Conservation (phyloP, 768 basidiomycete genomes). For the Cubamyces sp. region DNA sequence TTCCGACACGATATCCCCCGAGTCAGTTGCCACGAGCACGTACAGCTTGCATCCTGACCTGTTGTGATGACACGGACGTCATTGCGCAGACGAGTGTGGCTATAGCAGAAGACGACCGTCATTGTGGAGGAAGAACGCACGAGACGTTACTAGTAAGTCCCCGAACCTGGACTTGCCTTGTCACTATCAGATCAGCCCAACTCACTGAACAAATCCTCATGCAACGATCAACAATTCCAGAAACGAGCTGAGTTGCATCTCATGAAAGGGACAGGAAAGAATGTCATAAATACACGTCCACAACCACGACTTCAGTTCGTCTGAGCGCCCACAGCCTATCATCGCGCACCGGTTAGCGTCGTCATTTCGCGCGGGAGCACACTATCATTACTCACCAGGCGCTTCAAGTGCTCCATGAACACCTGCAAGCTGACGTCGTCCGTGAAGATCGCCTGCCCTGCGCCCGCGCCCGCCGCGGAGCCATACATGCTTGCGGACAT, state of each 20-base stretch:
- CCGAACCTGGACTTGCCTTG: too few species aligned
- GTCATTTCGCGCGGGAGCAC: background rate
- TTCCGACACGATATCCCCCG: background rate
- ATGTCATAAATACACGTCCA: slow-evolving; percentile 21
- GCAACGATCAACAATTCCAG: background rate
- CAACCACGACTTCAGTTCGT: slow-evolving; percentile 47
- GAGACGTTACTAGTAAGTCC: too few species aligned
- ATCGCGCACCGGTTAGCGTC: background rate
- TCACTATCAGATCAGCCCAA: too few species aligned
- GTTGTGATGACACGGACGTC: too few species aligned
- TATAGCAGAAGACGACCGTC: too few species aligned
- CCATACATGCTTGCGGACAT: slow-evolving; percentile 93
- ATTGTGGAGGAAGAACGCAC: too few species aligned
- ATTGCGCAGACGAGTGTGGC: too few species aligned
- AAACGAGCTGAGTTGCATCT: slow-evolving; percentile 2
- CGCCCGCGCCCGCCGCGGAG: slow-evolving; percentile 61
- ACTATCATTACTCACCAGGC: slow-evolving; percentile 60
- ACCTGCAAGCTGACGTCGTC: slow-evolving; percentile 98
- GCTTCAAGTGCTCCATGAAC: slow-evolving; percentile 97
- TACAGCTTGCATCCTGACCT: too few species aligned
- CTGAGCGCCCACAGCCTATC: slow-evolving; percentile 71
- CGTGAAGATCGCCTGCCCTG: slow-evolving; percentile 95
- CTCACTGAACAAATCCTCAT: background rate
- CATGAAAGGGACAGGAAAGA: slow-evolving; percentile 3
- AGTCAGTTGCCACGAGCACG: too few species aligned